Evolutionary conservation across 768 basidiomycete genomes (phyloP), one percentile per base, ranked within the genome.

Genomic region (Tricholoma bakamatsutake): DNA sequence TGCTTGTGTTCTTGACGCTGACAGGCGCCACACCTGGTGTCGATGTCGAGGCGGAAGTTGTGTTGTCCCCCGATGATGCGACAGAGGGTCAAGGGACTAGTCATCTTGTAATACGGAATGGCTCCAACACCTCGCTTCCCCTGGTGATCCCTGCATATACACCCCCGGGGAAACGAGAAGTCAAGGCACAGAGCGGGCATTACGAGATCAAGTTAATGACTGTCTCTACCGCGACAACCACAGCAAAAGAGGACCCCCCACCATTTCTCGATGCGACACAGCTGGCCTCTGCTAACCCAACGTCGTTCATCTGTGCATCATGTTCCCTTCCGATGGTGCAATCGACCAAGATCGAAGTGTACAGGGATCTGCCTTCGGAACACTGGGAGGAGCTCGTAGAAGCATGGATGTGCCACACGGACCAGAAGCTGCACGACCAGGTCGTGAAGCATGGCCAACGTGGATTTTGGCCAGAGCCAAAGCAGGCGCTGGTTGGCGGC

Each of bases 311-410:
- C 12, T 96, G 93, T 64, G 74, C 86, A 2, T 87, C 85, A 1
- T 96, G 93, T 65, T 87, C 88, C 3, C 73, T 91, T 9, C 85
- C 88, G 10, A 71, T 96, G 33, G 79, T 95, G 37, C 78, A 86
- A 35, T 71, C 78, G 0, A 69, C 81, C 5, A 73, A 70, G 40
- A 67, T 82, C 17, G 58, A 57, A 24, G 73, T 70, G 45, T 98
- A 90, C 69, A 82, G 85, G 37, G 94, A 97, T 66, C 75, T 98
- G 11, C 96, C 96, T 3, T 94, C 91, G 4, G 95, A 98, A 66
- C 88, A 98, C 63, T 98, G 96, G 96, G 88, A 93, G 59, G 96
- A 98, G 68, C 84, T 98, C 13, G 83, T 98, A 17, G 96, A 98
- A 59, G 88, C 94, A 6, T 98, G 96, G 96, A 93, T 98, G 89